Evolutionary conservation across 2,329 filamentous ascomycete species (phyloP), one percentile per base, ranked within the genome.

Genomic region (Fusarium succisae): DNA sequence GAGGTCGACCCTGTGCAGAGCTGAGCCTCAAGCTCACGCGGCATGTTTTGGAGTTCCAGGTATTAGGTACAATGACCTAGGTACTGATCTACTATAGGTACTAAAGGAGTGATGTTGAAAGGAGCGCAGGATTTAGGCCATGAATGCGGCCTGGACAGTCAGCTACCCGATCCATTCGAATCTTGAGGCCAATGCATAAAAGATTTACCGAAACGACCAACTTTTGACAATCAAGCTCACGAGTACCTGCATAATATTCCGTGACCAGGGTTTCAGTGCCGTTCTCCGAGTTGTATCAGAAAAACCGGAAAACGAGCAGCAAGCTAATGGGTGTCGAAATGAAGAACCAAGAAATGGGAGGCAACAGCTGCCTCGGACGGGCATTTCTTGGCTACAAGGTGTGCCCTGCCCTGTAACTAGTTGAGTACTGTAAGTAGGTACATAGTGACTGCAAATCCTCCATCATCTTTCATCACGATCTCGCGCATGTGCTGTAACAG

Each of bases 381-480:
- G 32, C 20, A 38, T 48, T 57, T 55, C 41, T 66, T 51, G 67
- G 59, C 61, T 57, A 38, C 47, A 39, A 69, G 60, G 59, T 41
- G 45, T 35, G 26, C 58, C 51, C 44, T 54, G 53, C 14, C 32
- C 14, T 35, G 32, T 15, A 35, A 35, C 32, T 48, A 30, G 38
- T 8, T 8, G 32, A 63, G 35, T 41, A 45, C 26, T 45, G 44
- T 9, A 38, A 28, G 44, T 47, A 28, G 30, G 30, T 17, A 47
- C 9, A 9, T 30, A 30, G 28, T 48, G 58, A 24, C 37, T 26
- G 30, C 44, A 56, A 41, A 60, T 55, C 14, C 37, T 35, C 58
- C 71, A 74, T 74, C 67, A 69, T 72, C 63, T 44, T 62, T 64
- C 67, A 74, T 74, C 71, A 69, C 70, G 68, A 63, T 58, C 45